Conservation (phyloP, 2,329 filamentous ascomycete genomes). For the Hypoxylon rubiginosum region DNA sequence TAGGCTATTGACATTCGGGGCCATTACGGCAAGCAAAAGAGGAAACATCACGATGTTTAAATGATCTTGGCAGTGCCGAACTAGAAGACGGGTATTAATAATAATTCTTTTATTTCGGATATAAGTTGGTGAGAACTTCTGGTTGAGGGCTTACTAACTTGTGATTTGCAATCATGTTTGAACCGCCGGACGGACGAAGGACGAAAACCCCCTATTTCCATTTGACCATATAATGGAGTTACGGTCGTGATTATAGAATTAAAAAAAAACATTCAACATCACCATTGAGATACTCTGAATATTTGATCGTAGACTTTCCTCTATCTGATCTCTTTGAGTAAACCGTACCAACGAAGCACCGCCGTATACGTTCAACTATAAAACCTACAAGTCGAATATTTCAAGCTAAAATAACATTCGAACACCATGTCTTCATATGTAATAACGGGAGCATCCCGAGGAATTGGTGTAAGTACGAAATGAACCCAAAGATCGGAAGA, state of each 20-base stretch:
- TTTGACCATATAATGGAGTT: not conserved
- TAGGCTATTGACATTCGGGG: too few species aligned
- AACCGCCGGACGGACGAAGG: slow-evolving; percentile 22
- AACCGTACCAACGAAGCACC: not conserved
- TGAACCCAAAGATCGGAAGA: not conserved
- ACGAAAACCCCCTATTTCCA: not conserved
- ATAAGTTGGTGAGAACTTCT: too few species aligned
- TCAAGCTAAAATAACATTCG: not conserved
- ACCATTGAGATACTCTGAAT: not conserved
- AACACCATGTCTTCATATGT: slow-evolving; percentile 35
- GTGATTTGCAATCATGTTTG: slow-evolving; percentile 27
- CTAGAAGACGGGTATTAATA: too few species aligned
- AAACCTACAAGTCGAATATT: not conserved
- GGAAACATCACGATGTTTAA: too few species aligned
- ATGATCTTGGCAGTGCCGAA: too few species aligned
- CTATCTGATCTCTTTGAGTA: not conserved
- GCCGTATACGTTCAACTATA: not conserved
- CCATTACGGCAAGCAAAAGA: too few species aligned
- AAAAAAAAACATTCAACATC: not conserved
- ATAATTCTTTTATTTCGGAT: too few species aligned
- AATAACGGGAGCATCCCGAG: slow-evolving; percentile 31
- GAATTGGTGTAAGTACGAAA: slow-evolving; percentile 27
- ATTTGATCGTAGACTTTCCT: not conserved
- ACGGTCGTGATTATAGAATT: not conserved
- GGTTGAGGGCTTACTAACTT: slow-evolving; percentile 16